Evolutionary conservation across 2,329 filamentous ascomycete species (phyloP), one percentile per base, ranked within the genome.

Genomic region (Knufia petricola): DNA sequence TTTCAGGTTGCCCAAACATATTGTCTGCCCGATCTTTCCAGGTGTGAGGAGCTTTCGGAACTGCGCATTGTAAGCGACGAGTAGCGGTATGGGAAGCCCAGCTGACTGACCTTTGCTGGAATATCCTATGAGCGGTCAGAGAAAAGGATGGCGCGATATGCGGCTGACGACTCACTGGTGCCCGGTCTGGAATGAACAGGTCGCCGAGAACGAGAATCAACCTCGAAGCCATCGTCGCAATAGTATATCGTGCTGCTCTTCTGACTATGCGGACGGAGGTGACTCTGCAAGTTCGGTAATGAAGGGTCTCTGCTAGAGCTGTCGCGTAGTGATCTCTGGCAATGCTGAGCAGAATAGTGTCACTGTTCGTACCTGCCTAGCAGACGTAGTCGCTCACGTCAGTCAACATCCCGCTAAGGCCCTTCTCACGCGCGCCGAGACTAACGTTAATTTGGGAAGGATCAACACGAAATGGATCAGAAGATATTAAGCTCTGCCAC

Each of bases 121-220:
- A 95, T 89, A 67, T 94, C 77, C 77, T 80, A 57, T 46, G 17
- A 13, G n/a, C 15, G 17, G 28, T 43, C 32, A 44, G 50, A 51
- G 51, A 55, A 54, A 51, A 39, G 55, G 53, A 54, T 31, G 20
- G n/a, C 26, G 48, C 47, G 30, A 36, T 17, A 41, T 23, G 10
- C 15, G 28, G 30, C 31, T 24, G 21, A 58, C 54, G 57, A 54
- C 69, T 59, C 65, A 78, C 88, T 56, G 92, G 81, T 60, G 87
- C 88, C 65, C 88, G 78, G 69, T 95, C 88, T 60, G 88, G 88
- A 69, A 95, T 94, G 72, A 94, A 88, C 48, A 95, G 79, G 72
- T 95, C 88, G 66, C 87, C 87, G 59, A 95, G 87, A 63, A 92
- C 87, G 64, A 95, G 79, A 64, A 94, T 88, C 58, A 95, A 77